Conservation (phyloP, 1,284 basidiomycete genomes). For the Paramarasmius palmivorus region DNA sequence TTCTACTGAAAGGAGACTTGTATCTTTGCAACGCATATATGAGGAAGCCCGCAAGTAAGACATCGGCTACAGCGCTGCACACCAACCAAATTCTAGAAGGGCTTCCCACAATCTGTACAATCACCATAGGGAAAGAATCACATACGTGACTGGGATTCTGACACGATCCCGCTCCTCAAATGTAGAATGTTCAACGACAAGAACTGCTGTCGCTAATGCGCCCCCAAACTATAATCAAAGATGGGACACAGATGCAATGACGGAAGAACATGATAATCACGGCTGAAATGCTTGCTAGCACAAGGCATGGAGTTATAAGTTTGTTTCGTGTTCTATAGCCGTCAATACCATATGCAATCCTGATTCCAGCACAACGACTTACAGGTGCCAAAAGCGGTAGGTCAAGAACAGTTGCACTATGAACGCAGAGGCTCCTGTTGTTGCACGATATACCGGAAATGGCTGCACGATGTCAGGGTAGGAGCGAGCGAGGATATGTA, state of each 20-base stretch:
- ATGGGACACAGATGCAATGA: background rate
- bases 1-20: background rate
- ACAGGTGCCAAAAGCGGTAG: background rate
- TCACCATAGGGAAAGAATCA: background rate
- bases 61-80: background rate
- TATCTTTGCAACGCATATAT: background rate
- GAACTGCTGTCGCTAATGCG: background rate
- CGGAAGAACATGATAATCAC: background rate
- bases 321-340: background rate
- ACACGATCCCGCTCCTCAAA: background rate
- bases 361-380: background rate
- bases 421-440: background rate
- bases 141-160: background rate
- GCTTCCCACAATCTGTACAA: background rate
- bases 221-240: background rate
- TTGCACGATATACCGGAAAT: conserved; percentile 1
- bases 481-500: background rate
- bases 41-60: background rate
- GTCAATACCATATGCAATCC: background rate
- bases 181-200: background rate
- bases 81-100: background rate
- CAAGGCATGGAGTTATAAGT: background rate
- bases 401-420: conserved; percentile 1
- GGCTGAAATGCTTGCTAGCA: background rate
- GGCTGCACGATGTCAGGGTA: background rate